A percentile compares a stretch with the other conserved stretches of the same genome.
phyloP scores from a whole-genome alignment of 495 filamentous ascomycete genomes.

The Xylaria telfairii region DNA sequence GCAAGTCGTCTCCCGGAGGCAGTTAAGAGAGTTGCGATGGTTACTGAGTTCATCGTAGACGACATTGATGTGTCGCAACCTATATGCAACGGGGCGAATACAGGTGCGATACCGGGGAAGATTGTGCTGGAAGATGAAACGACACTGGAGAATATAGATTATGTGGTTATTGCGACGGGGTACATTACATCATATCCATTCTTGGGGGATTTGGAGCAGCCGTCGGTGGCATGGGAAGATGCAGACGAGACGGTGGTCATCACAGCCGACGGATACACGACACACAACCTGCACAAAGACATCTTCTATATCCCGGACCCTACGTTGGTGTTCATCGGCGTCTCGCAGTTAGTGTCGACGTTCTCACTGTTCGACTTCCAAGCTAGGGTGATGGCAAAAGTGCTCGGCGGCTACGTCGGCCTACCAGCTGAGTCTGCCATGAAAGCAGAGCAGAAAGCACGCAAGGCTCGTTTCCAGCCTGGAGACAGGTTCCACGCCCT shows the following conservation, averaged over 20 bases:
- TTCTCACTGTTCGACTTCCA: slow-evolving; percentile 73
- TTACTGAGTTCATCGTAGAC: slow-evolving; percentile 42
- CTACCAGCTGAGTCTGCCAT: slow-evolving; percentile 58
- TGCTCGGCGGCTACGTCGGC: slow-evolving; percentile 57
- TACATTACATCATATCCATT: slow-evolving; percentile 69
- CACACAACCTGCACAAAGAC: slow-evolving; percentile 72
- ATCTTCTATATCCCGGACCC: slow-evolving; percentile 73
- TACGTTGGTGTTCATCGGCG: slow-evolving; percentile 65
- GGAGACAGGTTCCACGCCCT: slow-evolving; percentile 39
- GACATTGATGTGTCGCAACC: slow-evolving; percentile 29
- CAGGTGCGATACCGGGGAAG: slow-evolving; percentile 31
- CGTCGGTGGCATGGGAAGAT: slow-evolving; percentile 33
- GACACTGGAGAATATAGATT: slow-evolving; percentile 58
- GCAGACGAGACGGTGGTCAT: slow-evolving; percentile 60
- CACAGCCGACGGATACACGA: slow-evolving; percentile 63
- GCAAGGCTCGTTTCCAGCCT: slow-evolving; percentile 33
- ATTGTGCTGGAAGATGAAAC: slow-evolving; percentile 43
- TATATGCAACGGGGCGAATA: slow-evolving; percentile 12
- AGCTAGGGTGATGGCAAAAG: slow-evolving; percentile 62
- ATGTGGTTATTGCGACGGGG: slow-evolving; percentile 66
- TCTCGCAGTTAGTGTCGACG: slow-evolving; percentile 65
- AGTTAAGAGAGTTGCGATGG: slow-evolving; percentile 57
- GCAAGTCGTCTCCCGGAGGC: slow-evolving; percentile 54
- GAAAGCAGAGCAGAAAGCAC: slow-evolving; percentile 57
- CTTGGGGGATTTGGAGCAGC: slow-evolving; percentile 54